Evolutionary conservation across 129 eudicot genomes (phyloP).

Genomic region (Glebionis coronaria): DNA sequence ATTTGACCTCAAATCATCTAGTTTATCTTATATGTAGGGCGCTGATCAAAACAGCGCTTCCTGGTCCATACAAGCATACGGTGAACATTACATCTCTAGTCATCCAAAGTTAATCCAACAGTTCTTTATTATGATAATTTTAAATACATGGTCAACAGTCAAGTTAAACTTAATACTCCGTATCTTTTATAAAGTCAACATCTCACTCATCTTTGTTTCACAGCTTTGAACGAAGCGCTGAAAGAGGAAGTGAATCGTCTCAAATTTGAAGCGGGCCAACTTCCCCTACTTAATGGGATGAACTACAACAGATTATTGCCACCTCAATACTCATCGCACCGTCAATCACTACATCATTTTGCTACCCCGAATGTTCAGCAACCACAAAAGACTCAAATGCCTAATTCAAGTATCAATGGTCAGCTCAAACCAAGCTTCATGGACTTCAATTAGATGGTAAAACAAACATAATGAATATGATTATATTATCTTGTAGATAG

Average conservation of each 20-base stretch:
- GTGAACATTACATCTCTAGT: not conserved
- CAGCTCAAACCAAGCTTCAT: slow-evolving; percentile 50
- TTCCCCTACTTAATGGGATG: slow-evolving; percentile 51
- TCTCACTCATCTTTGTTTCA: not conserved
- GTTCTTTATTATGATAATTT: not conserved
- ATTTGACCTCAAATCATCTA: not conserved
- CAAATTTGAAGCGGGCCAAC: slow-evolving; percentile 70
- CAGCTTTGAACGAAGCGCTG: slow-evolving; percentile 82
- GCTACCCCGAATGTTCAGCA: slow-evolving; percentile 30
- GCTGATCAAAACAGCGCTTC: not conserved
- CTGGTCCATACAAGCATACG: not conserved
- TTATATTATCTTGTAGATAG: slow-evolving; percentile 25
- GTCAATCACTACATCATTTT: slow-evolving; percentile 7
- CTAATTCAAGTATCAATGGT: slow-evolving; percentile 23
- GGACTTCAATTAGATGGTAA: slow-evolving; percentile 48
- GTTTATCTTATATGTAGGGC: no score
- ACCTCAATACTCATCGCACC: slow-evolving; percentile 40
- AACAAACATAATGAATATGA: slow-evolving; percentile 8
- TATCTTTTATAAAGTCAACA: not conserved
- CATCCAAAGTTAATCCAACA: not conserved
- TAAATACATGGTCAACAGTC: not conserved
- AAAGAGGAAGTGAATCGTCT: slow-evolving; percentile 83
- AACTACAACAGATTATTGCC: slow-evolving; percentile 38
- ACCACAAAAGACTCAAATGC: slow-evolving; percentile 42
- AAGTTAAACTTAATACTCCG: not conserved